phyloP scores from a whole-genome alignment of 768 basidiomycete genomes.

The Podaxis carcinomalis region DNA sequence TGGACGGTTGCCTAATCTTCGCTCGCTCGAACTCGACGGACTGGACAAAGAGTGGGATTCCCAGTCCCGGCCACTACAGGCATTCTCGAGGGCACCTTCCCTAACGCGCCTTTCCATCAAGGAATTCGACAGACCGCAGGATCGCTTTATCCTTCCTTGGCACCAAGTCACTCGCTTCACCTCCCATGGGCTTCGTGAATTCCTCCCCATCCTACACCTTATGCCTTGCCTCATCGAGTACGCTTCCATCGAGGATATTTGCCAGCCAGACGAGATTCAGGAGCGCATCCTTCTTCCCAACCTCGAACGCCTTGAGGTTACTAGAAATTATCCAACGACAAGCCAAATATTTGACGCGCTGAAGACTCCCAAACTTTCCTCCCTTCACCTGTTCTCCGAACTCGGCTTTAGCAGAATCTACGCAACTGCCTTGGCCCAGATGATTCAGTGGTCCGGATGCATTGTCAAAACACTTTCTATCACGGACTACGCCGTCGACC shows the following conservation, averaged over 20 bases:
- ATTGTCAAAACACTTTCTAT: background rate
- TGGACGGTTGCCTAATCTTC: background rate
- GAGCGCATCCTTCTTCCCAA: conserved; percentile 1
- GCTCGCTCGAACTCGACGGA: background rate
- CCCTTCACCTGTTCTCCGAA: background rate
- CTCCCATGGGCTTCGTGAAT: background rate
- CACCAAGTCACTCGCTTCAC: conserved; percentile 5
- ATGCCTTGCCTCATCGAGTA: conserved; percentile 1
- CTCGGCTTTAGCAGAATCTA: conserved; percentile 8
- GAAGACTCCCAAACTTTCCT: background rate
- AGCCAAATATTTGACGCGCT: conserved; percentile 3
- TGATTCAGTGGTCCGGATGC: background rate
- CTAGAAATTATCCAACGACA: conserved; percentile 4
- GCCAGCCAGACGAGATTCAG: background rate
- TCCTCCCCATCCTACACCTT: conserved; percentile 3
- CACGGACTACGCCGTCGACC: conserved; percentile 1
- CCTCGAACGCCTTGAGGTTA: background rate
- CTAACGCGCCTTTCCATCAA: background rate
- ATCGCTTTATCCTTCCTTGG: background rate
- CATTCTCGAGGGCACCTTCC: background rate
- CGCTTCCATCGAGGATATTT: background rate
- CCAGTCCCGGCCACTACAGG: background rate
- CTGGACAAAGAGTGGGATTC: background rate
- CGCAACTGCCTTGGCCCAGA: background rate
- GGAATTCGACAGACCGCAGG: background rate